A percentile compares a stretch with the other conserved stretches of the same genome.
Evolutionary conservation across 1,284 basidiomycete species (phyloP).

Genomic region (Termitomyces sp.): DNA sequence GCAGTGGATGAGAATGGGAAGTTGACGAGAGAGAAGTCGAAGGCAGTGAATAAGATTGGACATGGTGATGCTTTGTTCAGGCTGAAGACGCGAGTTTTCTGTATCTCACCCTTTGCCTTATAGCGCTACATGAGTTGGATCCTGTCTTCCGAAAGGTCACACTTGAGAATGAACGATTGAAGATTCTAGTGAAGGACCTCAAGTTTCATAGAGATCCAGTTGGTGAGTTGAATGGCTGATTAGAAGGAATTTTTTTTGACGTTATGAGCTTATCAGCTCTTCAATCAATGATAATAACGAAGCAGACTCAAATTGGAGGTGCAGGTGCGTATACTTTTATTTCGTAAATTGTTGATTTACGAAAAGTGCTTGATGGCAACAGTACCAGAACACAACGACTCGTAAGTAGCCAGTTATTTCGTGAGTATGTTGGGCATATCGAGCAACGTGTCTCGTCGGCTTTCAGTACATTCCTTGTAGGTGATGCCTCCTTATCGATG

Average conservation of each 20-base stretch:
- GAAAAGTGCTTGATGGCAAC: conserved; percentile 7
- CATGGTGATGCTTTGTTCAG: conserved; percentile 46
- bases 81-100: not conserved
- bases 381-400: conserved; percentile 80
- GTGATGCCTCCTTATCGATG: not conserved
- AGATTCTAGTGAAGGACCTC: conserved; percentile 66
- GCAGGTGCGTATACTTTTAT: conserved; percentile 48
- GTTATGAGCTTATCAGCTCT: conserved; percentile 46
- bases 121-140: conserved; percentile 81
- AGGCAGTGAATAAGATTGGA: conserved; percentile 80
- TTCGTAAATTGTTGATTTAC: conserved; percentile 1
- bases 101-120: not conserved
- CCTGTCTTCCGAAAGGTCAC: conserved; percentile 76
- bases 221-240: conserved; percentile 39
- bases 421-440: not conserved
- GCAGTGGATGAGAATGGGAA: conserved; percentile 61
- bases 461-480: conserved; percentile 67
- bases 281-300: conserved; percentile 94
- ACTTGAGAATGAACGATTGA: conserved; percentile 67
- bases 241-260: not conserved
- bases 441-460: not conserved
- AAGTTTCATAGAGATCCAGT: conserved; percentile 79
- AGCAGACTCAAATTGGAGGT: conserved; percentile 85
- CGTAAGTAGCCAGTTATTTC: conserved; percentile 44
- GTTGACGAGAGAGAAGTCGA: conserved; percentile 73